Conservation (phyloP, 1,139 yeast genomes). For the Kazachstania sp. region DNA sequence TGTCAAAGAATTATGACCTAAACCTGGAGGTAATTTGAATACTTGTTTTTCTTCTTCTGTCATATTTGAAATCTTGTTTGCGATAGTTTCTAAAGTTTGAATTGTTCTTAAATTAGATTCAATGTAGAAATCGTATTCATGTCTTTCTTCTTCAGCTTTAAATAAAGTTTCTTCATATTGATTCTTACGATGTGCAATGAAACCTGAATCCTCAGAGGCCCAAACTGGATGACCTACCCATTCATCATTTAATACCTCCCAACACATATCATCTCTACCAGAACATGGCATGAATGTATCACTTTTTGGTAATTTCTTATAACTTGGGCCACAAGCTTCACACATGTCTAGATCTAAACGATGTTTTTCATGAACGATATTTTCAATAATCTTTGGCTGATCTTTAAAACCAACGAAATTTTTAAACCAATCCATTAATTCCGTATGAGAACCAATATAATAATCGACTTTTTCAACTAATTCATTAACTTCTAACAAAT, state of each 20-base stretch:
- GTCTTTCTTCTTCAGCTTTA: constrained; percentile 95
- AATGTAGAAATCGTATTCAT: constrained; percentile 91
- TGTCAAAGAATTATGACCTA: constrained; percentile 84
- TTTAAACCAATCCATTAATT: constrained; percentile 84
- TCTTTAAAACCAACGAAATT: constrained; percentile 82
- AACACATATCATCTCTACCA: constrained; percentile 97
- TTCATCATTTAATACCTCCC: constrained; percentile 97
- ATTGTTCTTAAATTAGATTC: constrained; percentile 92
- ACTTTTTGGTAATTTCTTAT: constrained; percentile 84
- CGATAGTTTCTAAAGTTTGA: constrained; percentile 90
- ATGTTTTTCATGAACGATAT: constrained; percentile 81
- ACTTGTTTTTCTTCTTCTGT: constrained; percentile 76
- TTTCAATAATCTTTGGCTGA: constrained; percentile 71
- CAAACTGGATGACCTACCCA: constrained; percentile 99
- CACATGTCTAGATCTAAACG: constrained; percentile 82
- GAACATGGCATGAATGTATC: constrained; percentile 97
- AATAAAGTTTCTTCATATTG: constrained; percentile 94
- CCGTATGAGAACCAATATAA: constrained; percentile 73
- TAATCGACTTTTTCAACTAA: constrained; percentile 79
- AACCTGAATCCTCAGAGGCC: constrained; percentile 99
- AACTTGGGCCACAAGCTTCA: constrained; percentile 83
- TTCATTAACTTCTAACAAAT: constrained; percentile 73
- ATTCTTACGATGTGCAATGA: constrained; percentile 93
- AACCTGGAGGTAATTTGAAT: constrained; percentile 84
- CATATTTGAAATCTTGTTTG: constrained; percentile 91